Base-by-base conservation (phyloP, 2,329 filamentous ascomycete species). In the Didymella segeticola region DNA sequence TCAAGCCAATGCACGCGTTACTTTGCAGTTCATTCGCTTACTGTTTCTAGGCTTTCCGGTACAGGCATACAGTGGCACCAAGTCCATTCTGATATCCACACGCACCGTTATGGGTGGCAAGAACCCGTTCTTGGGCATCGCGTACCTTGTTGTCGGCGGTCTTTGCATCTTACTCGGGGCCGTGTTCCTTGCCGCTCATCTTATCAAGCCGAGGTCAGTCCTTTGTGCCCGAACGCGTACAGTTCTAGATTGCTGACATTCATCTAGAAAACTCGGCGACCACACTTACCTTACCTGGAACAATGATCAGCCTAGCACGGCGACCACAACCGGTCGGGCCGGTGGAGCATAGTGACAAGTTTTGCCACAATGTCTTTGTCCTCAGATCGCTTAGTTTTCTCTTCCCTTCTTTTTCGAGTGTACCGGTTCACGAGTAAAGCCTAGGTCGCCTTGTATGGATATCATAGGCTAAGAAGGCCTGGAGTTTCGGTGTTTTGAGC, bases 281-380 rank as follows among this genome's bases (percentile, higher is more conserved):
- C 95, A 98, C 76, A 97, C 92, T 8, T 98, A 99, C 74, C 83
- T 99, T 42, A 95, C 91, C 20, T 99, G 95, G 95, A 97, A 98
- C 74, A 89, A 86, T 58, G 87, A 89, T 38, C 79, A 84, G 56
- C 80, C 83, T 7, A 81, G 78, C 55, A 82, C 83, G 38, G 83
- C 82, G 54, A 83, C 81, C 31, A 75, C 79, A 41, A 80, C 77
- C 57, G 79, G 78, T 12, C 69, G 79, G 58, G 69, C 69, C 8
- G 71, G 69, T 25, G 75, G 74, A 31, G 65, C 66, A 68, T 72
- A 45, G 64, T 60, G 50, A 57, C 49, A 47, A 58, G 31, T 57
- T 30, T 47, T n/a, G 47, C 47, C 43, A 56, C 38, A 43, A 47
- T 38, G 37, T 39, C 47, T 56, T 60, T 57, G 61, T 57, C 56